Evolutionary conservation across 2,329 filamentous ascomycete genomes (phyloP).

Genomic region (Penicillium verrucosum): DNA sequence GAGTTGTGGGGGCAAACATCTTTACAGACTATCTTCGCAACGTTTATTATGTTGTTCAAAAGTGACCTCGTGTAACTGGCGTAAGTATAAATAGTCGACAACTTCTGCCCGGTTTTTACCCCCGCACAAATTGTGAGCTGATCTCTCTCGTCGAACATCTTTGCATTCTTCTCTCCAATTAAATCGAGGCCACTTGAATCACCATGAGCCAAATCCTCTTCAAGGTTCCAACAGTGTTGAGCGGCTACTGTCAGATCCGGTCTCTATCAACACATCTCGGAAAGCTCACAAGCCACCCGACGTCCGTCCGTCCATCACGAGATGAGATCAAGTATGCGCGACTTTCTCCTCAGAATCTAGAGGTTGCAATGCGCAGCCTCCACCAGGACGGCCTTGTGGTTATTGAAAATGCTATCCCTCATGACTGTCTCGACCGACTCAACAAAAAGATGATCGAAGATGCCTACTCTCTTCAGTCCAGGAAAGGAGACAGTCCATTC

Average conservation of each 20-base stretch:
- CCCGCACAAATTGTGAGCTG: neutral
- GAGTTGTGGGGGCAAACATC: neutral
- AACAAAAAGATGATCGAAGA: slow-evolving; percentile 61
- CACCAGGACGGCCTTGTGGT: slow-evolving; percentile 57
- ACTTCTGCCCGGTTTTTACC: neutral
- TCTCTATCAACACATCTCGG: neutral
- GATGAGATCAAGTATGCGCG: slow-evolving; percentile 39
- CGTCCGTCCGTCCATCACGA: slow-evolving; percentile 41
- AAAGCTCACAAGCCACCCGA: slow-evolving; percentile 19
- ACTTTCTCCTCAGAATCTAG: slow-evolving; percentile 52
- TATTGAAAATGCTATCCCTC: slow-evolving; percentile 52
- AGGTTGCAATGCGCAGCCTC: slow-evolving; percentile 53
- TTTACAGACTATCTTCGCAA: neutral
- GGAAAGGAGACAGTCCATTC: slow-evolving; percentile 55
- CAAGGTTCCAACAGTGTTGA: neutral
- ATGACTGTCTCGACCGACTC: slow-evolving; percentile 52
- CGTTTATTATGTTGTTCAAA: neutral
- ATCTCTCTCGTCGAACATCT: neutral
- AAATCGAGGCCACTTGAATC: neutral
- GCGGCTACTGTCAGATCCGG: neutral
- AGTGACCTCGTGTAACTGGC: neutral
- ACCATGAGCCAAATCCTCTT: neutral
- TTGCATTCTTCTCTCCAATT: neutral
- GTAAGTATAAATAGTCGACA: neutral
- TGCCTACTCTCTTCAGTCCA: slow-evolving; percentile 50